Conservation (phyloP, 208 protist species). For the Acanthamoeba triangularis region DNA sequence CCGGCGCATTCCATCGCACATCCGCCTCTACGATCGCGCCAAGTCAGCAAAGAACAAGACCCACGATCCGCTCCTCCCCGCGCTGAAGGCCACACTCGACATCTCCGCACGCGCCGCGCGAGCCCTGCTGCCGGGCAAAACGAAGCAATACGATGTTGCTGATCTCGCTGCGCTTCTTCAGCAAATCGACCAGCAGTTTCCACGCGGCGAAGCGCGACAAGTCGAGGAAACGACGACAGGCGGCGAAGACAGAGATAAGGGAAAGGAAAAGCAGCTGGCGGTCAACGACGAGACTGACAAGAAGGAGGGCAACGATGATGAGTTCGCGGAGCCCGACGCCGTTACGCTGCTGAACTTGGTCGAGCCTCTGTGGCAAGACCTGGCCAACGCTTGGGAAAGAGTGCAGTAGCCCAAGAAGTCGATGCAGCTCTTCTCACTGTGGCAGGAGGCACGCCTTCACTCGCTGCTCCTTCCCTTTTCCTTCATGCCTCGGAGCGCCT, state of each 20-base stretch:
- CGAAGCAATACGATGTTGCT: background rate
- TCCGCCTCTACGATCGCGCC: background rate
- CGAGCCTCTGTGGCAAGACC: constrained; percentile 38
- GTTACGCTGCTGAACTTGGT: background rate
- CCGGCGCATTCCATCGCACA: background rate
- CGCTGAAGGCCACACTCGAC: constrained; percentile 1
- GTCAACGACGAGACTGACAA: background rate
- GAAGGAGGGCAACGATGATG: background rate
- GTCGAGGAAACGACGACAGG: background rate
- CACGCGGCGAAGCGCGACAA: background rate
- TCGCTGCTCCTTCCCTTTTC: background rate
- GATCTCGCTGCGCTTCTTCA: background rate
- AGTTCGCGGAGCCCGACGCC: background rate
- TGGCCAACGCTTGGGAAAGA: constrained; percentile 9
- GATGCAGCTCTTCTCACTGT: background rate
- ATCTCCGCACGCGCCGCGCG: background rate
- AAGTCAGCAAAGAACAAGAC: background rate
- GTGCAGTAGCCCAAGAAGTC: constrained; percentile 26
- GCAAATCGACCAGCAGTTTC: background rate
- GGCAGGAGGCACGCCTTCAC: background rate
- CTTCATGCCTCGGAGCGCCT: background rate
- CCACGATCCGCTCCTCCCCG: background rate
- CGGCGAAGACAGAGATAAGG: background rate
- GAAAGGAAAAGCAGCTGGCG: background rate
- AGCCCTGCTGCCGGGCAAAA: background rate